A percentile compares a stretch with the other conserved stretches of the same genome.
Conservation (phyloP, 306 rosid genomes). For the Trifolium dubium region DNA sequence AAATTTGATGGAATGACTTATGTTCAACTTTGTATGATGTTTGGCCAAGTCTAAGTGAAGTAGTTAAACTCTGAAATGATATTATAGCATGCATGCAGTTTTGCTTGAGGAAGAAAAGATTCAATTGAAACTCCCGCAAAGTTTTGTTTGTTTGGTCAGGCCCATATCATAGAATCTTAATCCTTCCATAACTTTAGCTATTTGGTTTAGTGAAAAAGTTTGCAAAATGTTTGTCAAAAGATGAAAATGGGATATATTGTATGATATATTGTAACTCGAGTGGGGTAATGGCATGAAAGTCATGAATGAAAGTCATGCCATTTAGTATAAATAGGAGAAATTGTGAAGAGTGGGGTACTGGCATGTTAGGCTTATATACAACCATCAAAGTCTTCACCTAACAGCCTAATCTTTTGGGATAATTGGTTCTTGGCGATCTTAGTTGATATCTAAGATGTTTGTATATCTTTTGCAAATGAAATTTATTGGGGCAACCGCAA, state of each 20-base stretch:
- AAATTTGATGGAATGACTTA: conserved; percentile 16
- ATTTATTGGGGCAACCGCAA: too few species aligned
- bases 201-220: not conserved
- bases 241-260: too few species aligned
- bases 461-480: too few species aligned
- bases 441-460: too few species aligned
- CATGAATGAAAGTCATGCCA: not conserved
- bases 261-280: too few species aligned
- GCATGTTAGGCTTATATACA: too few species aligned
- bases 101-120: conserved; percentile 36
- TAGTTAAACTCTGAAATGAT: conserved; percentile 26
- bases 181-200: conserved; percentile 26
- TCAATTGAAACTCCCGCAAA: conserved; percentile 19
- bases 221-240: not conserved
- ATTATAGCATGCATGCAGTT: conserved; percentile 4
- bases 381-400: too few species aligned
- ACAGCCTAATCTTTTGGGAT: too few species aligned
- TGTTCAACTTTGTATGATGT: conserved; percentile 2
- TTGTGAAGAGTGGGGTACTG: not conserved
- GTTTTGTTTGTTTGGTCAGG: conserved; percentile 34
- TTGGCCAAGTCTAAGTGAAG: conserved; percentile 26
- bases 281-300: too few species aligned
- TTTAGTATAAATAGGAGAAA: not conserved
- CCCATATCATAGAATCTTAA: conserved; percentile 34
- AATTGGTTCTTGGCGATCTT: too few species aligned